Percentiles rank a stretch among this genome's conserved stretches.
Evolutionary conservation across 2,329 filamentous ascomycete species (phyloP).

Genomic region (Rhinocladiella similis): DNA sequence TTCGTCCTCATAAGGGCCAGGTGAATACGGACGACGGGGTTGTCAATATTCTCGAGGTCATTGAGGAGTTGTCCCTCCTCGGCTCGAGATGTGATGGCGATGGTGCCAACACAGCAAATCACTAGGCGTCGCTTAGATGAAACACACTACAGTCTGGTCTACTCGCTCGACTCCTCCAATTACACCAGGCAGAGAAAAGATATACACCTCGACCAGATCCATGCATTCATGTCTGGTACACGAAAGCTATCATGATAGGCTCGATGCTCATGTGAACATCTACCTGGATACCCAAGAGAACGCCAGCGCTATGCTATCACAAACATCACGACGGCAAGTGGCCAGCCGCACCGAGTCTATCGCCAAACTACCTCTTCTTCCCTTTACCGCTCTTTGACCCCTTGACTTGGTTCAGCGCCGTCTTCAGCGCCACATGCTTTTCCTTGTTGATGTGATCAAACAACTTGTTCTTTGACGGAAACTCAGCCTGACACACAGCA

Average conservation of each 20-base stretch:
- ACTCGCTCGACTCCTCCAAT: background rate
- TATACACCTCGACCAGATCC: too few relatives aligned
- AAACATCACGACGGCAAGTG: background rate
- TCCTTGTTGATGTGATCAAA: constrained; percentile 71
- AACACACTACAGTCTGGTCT: too few relatives aligned
- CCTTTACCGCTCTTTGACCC: constrained; percentile 25
- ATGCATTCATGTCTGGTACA: too few relatives aligned
- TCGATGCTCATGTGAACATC: background rate
- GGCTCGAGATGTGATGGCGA: too few relatives aligned
- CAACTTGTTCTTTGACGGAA: constrained; percentile 71
- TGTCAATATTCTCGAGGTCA: too few relatives aligned
- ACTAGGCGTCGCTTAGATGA: too few relatives aligned
- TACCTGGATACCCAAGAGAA: background rate
- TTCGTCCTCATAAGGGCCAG: background rate
- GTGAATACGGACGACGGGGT: background rate
- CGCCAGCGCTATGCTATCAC: constrained; percentile 17
- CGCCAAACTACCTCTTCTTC: constrained; percentile 23
- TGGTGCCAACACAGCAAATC: too few relatives aligned
- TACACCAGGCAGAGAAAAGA: background rate
- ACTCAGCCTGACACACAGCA: constrained; percentile 73
- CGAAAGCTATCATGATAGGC: background rate
- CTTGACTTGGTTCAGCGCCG: constrained; percentile 15
- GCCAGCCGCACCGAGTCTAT: too few relatives aligned
- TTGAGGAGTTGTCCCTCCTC: too few relatives aligned
- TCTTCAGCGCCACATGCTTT: constrained; percentile 58